Evolutionary conservation across 2,329 filamentous ascomycete species (phyloP).

Genomic region (Epichloe hybrida): DNA sequence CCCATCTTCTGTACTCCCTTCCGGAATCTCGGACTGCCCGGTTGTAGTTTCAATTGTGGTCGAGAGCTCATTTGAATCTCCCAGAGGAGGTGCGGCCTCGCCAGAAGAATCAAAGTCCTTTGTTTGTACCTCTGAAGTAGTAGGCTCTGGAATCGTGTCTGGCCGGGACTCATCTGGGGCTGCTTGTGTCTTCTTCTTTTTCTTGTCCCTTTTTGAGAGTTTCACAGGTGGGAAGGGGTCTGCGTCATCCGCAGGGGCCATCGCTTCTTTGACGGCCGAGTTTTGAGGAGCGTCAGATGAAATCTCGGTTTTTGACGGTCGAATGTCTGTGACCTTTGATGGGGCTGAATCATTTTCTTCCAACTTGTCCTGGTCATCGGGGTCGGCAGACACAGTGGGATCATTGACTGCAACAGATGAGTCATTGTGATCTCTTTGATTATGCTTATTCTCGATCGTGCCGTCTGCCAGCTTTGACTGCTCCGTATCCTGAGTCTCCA

Average conservation of each 20-base stretch:
- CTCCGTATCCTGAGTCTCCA: background rate
- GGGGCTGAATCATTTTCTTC: background rate
- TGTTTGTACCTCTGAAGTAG: background rate
- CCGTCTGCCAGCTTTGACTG: background rate
- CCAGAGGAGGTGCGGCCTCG: background rate
- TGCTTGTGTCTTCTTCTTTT: constrained; percentile 19
- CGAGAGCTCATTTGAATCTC: constrained; percentile 8
- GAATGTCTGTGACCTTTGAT: background rate
- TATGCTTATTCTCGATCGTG: background rate
- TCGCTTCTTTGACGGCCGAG: background rate
- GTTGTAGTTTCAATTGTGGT: background rate
- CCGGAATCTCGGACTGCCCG: constrained; percentile 6
- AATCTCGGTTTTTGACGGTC: background rate
- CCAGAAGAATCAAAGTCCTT: background rate
- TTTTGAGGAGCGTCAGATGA: background rate
- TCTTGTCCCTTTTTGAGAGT: constrained; percentile 22
- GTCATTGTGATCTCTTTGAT: background rate
- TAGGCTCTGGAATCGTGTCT: constrained; percentile 1
- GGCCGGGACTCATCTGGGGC: constrained; percentile 8
- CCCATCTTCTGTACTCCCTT: constrained; percentile 16
- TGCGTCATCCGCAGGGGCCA: background rate
- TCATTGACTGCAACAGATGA: background rate
- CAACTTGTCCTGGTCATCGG: background rate
- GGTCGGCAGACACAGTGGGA: background rate
- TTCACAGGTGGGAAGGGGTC: constrained; percentile 11